Evolutionary conservation across 306 rosid species (phyloP), one percentile per base, ranked within the genome.

Genomic region (Pueraria montana): DNA sequence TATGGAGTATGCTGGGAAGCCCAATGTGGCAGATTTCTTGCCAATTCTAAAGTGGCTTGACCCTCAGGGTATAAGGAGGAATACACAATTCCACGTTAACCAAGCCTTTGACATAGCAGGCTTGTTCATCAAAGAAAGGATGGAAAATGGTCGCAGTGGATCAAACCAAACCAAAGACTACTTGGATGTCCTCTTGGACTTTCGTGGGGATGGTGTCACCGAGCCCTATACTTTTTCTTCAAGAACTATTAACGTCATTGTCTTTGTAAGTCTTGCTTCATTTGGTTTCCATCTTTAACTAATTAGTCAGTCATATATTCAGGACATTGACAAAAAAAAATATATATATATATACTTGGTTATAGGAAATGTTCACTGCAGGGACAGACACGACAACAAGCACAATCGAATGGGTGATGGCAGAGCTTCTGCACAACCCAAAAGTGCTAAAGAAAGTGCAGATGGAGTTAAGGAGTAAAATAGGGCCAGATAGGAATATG

Each of bases 331-430:
- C 34, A 30, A 30, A 30, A n/a, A n/a, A n/a, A n/a, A n/a, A n/a
- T n/a, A n/a, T n/a, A n/a, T n/a, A n/a, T n/a, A n/a, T n/a, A n/a
- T n/a, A 30, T 30, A 43, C 46, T 56, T n/a, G 52, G 52, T 68
- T 82, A 6, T 50, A 91, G 98, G 98, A 95, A 86, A 95, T 95
- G 95, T 91, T 95, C 79, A 88, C 88, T 4, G 97, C 98, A 12
- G 98, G 97, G 58, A 93, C 95, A 4, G 98, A 95, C 84, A 93
- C 97, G 0, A 95, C 98, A 0, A 90, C 95, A 12, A 95, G 97
- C 78, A 93, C 97, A 1, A 36, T 93, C 4, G 98, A 95, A 74
- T 95, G 98, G 98, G 97, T 92, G 6, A 90, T 95, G 94, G 87
- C 98, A 2, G 97, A 93, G 88, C 97, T 95, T 17, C 82, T 93